Percentiles rank a stretch among this genome's conserved stretches.
Conservation (phyloP, 2,329 filamentous ascomycete genomes). For the Pseudocercospora fijiensis region DNA sequence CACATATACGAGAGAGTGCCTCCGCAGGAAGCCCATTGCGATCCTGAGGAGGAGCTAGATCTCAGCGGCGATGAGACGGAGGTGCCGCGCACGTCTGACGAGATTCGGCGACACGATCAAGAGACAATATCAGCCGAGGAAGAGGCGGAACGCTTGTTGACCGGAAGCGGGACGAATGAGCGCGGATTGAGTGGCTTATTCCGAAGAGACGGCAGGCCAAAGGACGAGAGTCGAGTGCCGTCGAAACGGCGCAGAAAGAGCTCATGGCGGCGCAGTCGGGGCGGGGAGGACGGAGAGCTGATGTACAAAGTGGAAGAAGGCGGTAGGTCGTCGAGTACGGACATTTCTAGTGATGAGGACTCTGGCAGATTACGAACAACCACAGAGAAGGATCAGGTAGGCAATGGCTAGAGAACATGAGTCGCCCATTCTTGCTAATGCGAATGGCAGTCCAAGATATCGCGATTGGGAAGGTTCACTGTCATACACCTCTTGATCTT, state of each 20-base stretch:
- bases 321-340: conserved; percentile 38
- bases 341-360: conserved; percentile 46
- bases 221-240: conserved; percentile 7
- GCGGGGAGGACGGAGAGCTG: conserved; percentile 67
- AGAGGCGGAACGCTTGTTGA: conserved; percentile 47
- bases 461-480: conserved; percentile 42
- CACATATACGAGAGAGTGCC: background rate
- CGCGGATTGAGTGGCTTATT: conserved; percentile 31
- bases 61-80: conserved; percentile 5
- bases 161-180: conserved; percentile 27
- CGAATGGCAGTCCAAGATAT: conserved; percentile 39
- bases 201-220: conserved; percentile 26
- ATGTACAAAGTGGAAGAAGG: conserved; percentile 93
- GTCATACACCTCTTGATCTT: conserved; percentile 48
- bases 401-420: background rate
- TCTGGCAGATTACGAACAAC: conserved; percentile 53
- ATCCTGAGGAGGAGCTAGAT: conserved; percentile 10
- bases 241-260: conserved; percentile 30
- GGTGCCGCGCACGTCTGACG: conserved; percentile 21
- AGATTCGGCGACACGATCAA: conserved; percentile 40
- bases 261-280: conserved; percentile 52
- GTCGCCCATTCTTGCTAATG: conserved; percentile 35
- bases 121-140: conserved; percentile 49
- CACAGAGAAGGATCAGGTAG: conserved; percentile 40
- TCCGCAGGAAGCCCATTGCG: background rate